These are phyloP conservation scores for Urostyla sp. DNA, from an alignment of 73 alveolate genomes.

Conservation along the genomic window DNA sequence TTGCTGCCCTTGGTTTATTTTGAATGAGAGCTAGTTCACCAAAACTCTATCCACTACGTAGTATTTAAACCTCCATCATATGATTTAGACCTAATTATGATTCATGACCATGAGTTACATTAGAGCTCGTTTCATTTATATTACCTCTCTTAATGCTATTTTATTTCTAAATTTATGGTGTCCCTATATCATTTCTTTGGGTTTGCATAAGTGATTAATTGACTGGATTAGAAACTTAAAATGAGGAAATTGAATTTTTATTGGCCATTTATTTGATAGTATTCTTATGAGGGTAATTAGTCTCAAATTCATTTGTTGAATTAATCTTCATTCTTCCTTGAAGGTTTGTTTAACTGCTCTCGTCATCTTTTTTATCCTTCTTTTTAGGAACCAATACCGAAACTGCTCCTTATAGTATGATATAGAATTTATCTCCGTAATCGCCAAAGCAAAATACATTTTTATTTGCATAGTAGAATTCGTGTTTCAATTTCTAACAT, in stretches of 20 bases:
- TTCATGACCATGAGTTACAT: too few relatives aligned
- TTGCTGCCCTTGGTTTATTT: constrained; percentile 86
- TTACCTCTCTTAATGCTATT: too few relatives aligned
- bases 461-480: constrained; percentile 43
- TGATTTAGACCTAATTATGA: neutral
- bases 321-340: neutral
- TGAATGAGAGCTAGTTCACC: constrained; percentile 90
- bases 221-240: neutral
- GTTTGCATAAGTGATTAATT: too few relatives aligned
- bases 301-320: neutral
- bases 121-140: neutral
- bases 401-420: constrained; percentile 77
- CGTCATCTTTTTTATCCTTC: constrained; percentile 8
- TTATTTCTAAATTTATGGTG: too few relatives aligned
- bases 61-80: constrained; percentile 43
- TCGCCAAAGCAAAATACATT: constrained; percentile 80
- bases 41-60: constrained; percentile 63
- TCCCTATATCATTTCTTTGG: too few relatives aligned
- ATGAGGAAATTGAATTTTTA: neutral
- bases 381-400: constrained; percentile 72
- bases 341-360: neutral
- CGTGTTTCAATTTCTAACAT: constrained; percentile 56
- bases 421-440: constrained; percentile 80
- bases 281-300: neutral
- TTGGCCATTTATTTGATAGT: neutral